Evolutionary conservation across 768 basidiomycete genomes (phyloP).

Genomic region (Mycena latifolia): DNA sequence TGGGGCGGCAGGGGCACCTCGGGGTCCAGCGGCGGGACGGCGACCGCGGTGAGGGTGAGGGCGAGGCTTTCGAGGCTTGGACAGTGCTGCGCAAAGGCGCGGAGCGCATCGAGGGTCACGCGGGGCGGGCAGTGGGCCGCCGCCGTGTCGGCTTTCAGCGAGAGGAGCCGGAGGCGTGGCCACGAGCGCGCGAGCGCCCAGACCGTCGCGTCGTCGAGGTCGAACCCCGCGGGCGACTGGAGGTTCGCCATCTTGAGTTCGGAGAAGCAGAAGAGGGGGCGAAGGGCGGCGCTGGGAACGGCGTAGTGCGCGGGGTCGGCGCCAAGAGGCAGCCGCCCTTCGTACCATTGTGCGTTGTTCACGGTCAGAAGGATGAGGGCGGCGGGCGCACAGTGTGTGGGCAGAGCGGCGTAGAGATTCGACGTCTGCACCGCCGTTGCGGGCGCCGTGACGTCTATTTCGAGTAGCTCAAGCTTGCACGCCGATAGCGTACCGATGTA

Average conservation of each 20-base stretch:
- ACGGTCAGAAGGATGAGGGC: background rate
- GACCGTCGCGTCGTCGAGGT: background rate
- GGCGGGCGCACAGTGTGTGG: background rate
- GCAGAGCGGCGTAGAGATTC: background rate
- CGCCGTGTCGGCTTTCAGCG: background rate
- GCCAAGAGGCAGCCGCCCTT: background rate
- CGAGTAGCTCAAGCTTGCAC: background rate
- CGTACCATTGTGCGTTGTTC: background rate
- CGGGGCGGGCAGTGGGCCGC: background rate
- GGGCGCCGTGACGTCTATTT: background rate
- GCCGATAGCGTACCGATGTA: background rate
- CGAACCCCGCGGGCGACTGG: background rate
- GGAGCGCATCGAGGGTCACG: background rate
- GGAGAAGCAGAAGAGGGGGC: background rate
- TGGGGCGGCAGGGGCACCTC: too few species aligned
- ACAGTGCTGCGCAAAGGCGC: background rate
- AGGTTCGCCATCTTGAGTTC: background rate
- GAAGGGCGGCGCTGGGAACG: background rate
- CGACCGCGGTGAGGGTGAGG: background rate
- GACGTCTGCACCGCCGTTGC: background rate
- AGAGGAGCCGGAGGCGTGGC: background rate
- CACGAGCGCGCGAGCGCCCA: background rate
- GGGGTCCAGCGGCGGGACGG: background rate
- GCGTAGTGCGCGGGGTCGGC: background rate
- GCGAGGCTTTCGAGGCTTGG: background rate